Evolutionary conservation across 768 basidiomycete genomes (phyloP), one percentile per base, ranked within the genome.

Genomic region (Mycena olivaceomarginata): DNA sequence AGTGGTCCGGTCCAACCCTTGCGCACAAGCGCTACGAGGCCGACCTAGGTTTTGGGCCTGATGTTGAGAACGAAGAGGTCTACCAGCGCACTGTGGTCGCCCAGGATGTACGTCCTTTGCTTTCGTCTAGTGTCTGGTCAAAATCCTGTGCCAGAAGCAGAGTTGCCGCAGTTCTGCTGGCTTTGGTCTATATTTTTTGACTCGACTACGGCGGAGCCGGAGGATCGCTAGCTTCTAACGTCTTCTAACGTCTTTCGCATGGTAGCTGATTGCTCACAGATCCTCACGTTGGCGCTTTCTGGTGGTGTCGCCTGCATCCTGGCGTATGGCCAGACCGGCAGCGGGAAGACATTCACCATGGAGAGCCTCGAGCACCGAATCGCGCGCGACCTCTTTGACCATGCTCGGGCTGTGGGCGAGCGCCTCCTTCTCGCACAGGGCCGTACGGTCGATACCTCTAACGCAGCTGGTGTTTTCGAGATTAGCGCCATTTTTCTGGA

Each of bases 1-100:
- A 85, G 85, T 85, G 85, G 85, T 80, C 80, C 18, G 85, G 85
- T 1, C 84, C 84, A 4, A 85, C 84, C 11, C 81, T 86, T 11
- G 80, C 83, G 2, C 85, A 86, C 76, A 85, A 85, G 76, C 48
- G 76, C n/a, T 86, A 84, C 74, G 82, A 81, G 37, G 79, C 85
- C 18, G 85, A 86, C 67, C 74, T 85, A 48, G 85, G 82, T 2
- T 85, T 86, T 71, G 84, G 83, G 2, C 84, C 85, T 7, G 82
- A 82, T 6, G 45, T 82, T 20, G 72, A 72, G 39, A 86, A 85
- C 67, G 85, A 86, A 60, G 85, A 85, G 63, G 83, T 86, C 8
- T 86, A 85, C 75, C 82, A 85, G 75, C 79, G 85, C 1, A 84
- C 84, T 3, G 83, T 86, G 4, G 75, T 80, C 12, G 82, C 80